These are phyloP conservation scores for Phytopythium montanum DNA, from an alignment of 352 stramenopile genomes.

Conservation along the genomic window DNA sequence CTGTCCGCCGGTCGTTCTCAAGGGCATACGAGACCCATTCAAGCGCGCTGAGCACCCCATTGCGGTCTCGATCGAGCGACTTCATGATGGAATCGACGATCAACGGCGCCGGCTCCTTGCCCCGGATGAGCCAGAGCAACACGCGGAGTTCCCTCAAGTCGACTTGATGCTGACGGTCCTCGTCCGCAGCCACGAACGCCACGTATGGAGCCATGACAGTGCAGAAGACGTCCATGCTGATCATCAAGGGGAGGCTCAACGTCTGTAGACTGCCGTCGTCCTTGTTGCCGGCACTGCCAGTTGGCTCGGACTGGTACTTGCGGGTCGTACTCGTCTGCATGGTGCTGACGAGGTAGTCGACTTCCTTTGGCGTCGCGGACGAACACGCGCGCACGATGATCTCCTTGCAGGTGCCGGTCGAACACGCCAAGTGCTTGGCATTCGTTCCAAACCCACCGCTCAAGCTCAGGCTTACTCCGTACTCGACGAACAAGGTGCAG, in stretches of 20 bases:
- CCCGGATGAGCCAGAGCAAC: conserved; percentile 63
- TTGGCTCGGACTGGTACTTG: not conserved
- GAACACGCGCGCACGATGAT: conserved; percentile 41
- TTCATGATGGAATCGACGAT: conserved; percentile 52
- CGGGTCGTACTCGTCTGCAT: conserved; percentile 37
- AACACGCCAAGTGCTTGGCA: conserved; percentile 28
- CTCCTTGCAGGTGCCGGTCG: conserved; percentile 27
- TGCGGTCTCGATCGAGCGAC: conserved; percentile 52
- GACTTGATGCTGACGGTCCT: conserved; percentile 52
- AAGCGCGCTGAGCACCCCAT: conserved; percentile 43
- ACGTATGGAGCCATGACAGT: conserved; percentile 54
- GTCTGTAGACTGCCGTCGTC: not conserved
- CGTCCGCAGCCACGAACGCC: conserved; percentile 61
- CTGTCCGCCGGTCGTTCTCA: conserved; percentile 37
- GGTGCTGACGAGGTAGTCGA: conserved; percentile 36
- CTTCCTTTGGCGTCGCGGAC: conserved; percentile 23
- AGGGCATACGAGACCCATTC: conserved; percentile 73
- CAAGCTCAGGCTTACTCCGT: conserved; percentile 12
- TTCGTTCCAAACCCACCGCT: not conserved
- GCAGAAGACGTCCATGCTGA: conserved; percentile 57
- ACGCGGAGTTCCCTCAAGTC: conserved; percentile 54
- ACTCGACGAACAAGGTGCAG: conserved; percentile 45
- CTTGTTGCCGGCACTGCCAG: not conserved
- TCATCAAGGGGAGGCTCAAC: conserved; percentile 11
- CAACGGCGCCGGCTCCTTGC: conserved; percentile 40